Evolutionary conservation across 345 rosid genomes (phyloP).

Genomic region (Aquilaria malaccensis): DNA sequence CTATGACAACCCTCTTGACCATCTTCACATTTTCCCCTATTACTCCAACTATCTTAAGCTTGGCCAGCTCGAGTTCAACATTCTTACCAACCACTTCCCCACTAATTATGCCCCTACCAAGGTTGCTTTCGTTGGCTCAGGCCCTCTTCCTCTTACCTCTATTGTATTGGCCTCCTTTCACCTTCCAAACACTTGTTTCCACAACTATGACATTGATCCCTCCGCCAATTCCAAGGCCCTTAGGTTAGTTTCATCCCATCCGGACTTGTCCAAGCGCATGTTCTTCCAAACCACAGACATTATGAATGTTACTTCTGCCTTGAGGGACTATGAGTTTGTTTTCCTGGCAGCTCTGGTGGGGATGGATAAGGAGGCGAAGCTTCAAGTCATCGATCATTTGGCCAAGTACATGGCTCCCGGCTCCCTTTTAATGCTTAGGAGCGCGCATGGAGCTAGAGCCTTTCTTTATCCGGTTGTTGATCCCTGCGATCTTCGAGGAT

Average conservation of each 20-base stretch:
- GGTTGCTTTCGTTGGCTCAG: slow-evolving; percentile 87
- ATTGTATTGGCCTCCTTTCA: slow-evolving; percentile 63
- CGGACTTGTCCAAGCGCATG: slow-evolving; percentile 66
- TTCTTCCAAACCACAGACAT: slow-evolving; percentile 59
- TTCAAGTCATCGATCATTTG: slow-evolving; percentile 55
- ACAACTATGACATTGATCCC: slow-evolving; percentile 72
- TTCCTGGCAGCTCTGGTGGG: slow-evolving; percentile 95
- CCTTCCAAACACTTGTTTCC: slow-evolving; percentile 46
- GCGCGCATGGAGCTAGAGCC: slow-evolving; percentile 91
- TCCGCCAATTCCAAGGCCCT: slow-evolving; percentile 54
- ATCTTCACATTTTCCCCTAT: slow-evolving; percentile 67
- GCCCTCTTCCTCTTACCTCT: slow-evolving; percentile 84
- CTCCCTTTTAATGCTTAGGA: slow-evolving; percentile 67
- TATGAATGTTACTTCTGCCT: slow-evolving; percentile 30
- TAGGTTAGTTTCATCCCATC: slow-evolving; percentile 43
- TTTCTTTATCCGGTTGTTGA: slow-evolving; percentile 82
- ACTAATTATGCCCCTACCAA: slow-evolving; percentile 26
- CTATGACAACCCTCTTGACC: slow-evolving; percentile 60
- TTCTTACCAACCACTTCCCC: slow-evolving; percentile 37
- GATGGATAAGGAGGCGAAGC: slow-evolving; percentile 65
- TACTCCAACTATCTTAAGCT: slow-evolving; percentile 78
- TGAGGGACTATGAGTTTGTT: slow-evolving; percentile 70
- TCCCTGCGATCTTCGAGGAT: slow-evolving; percentile 63
- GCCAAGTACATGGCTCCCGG: slow-evolving; percentile 70
- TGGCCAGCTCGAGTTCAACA: slow-evolving; percentile 58